phyloP scores from a whole-genome alignment of 2,329 filamentous ascomycete genomes.

The Trichoderma koningiopsis region DNA sequence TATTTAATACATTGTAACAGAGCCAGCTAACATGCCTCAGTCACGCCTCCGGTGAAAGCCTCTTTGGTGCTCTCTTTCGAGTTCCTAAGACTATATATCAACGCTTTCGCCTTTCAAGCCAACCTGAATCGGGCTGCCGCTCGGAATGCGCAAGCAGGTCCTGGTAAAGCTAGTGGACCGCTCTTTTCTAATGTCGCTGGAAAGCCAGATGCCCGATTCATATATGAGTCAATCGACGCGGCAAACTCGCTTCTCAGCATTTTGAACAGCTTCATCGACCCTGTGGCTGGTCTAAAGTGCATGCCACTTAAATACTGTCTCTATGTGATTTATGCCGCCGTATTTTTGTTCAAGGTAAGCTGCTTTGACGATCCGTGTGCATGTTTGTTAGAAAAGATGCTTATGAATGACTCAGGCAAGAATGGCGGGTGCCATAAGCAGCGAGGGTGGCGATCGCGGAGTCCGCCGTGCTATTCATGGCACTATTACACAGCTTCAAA shows the following conservation, averaged over 20 bases:
- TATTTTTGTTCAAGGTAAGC: background rate
- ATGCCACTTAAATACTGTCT: conserved; percentile 5
- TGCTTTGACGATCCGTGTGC: background rate
- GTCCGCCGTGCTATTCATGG: background rate
- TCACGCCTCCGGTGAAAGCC: background rate
- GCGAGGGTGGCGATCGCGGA: background rate
- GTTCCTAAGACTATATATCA: background rate
- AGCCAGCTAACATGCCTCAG: background rate
- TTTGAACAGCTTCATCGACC: conserved; percentile 3
- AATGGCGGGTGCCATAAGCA: background rate
- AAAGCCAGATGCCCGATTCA: background rate
- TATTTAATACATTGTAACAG: no score
- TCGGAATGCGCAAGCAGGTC: background rate
- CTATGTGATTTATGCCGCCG: background rate
- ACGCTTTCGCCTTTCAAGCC: background rate
- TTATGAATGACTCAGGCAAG: background rate
- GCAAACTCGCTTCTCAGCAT: conserved; percentile 9
- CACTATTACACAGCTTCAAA: conserved; percentile 7
- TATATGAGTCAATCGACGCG: background rate
- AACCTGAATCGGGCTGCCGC: background rate
- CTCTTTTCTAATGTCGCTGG: background rate
- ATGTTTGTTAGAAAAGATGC: background rate
- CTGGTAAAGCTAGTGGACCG: background rate
- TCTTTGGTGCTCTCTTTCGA: background rate
- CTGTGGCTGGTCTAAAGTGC: conserved; percentile 6